Base-by-base conservation (phyloP, 2,329 filamentous ascomycete species). In the Phaeophleospora eucalypticola region DNA sequence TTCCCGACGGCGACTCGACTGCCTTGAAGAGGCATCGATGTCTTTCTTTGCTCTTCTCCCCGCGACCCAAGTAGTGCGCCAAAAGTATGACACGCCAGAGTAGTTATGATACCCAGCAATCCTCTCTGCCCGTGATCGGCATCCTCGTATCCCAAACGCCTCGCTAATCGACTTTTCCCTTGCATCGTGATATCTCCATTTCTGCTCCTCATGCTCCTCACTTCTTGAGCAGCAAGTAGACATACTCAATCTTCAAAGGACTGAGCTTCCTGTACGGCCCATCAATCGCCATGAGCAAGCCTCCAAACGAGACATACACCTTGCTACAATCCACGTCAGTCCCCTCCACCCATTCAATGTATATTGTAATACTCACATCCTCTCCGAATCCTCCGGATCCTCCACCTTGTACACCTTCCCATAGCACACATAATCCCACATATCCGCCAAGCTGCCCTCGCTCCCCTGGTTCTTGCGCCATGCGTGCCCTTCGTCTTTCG, bases 231-330 rank as follows among this genome's bases (percentile, higher is more conserved):
- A 97, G 78, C 51, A 98, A 79, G 67, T 98, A 98, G 54, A 94
- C 83, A 65, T 95, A 85, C 68, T 98, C 93, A 62, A 96, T 91
- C 61, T 89, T 82, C 64, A 98, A 72, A 20, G 89, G 86, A 27
- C 87, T 94, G 53, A 98, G 81, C 75, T 95, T 96, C 77, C 93
- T 94, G 70, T 95, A 93, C 2, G 93, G 93, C 4, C 94, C 93
- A 63, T 95, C 87, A 46, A 98, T 78, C 61, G 86, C 89, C 72
- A 97, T 84, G 61, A 98, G 72, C 55, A 98, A 74, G 6, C 93
- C 93, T 39, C 93, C 93, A 62, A 96, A 98, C 1, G 89, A 95
- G 59, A 94, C 79, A 70, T 91, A 98, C 20, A 89, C 88, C 68
- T 95, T 94, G 67, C 91, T 97, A 58, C 8, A 16, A 42, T 9